These are phyloP conservation scores for Taphrina confusa DNA, from an alignment of 1,139 yeast genomes.

Conservation along the genomic window DNA sequence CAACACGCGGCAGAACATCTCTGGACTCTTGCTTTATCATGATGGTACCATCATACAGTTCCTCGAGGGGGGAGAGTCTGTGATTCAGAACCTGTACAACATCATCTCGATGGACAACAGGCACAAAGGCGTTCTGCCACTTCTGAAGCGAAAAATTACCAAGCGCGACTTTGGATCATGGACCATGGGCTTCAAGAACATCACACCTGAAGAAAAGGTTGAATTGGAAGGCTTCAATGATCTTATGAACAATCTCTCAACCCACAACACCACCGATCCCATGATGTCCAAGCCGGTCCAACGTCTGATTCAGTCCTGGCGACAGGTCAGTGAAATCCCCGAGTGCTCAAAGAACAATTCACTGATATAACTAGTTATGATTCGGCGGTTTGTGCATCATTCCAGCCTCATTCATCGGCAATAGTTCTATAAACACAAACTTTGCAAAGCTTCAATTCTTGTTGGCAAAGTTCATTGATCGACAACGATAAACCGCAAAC, in stretches of 20 bases:
- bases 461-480: too few relatives aligned
- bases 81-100: slow-evolving; percentile 15
- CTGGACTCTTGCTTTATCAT: slow-evolving; percentile 24
- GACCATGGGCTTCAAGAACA: slow-evolving; percentile 31
- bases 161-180: slow-evolving; percentile 23
- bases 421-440: too few relatives aligned
- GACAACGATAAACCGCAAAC: too few relatives aligned
- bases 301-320: slow-evolving; percentile 30
- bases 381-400: too few relatives aligned
- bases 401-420: too few relatives aligned
- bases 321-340: slow-evolving; percentile 18
- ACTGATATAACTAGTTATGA: too few relatives aligned
- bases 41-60: slow-evolving; percentile 30
- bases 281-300: slow-evolving; percentile 24
- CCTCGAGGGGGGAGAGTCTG: slow-evolving; percentile 18
- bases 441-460: too few relatives aligned
- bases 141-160: slow-evolving; percentile 10
- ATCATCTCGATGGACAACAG: slow-evolving; percentile 16
- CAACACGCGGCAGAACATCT: slow-evolving; percentile 7
- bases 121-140: slow-evolving; percentile 28
- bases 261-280: slow-evolving; percentile 18
- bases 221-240: slow-evolving; percentile 27
- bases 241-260: slow-evolving; percentile 12
- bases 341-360: too few relatives aligned
- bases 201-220: slow-evolving; percentile 1